Percentiles rank a stretch among this genome's conserved stretches.
Conservation (phyloP, 208 protist species). For the Herpetomonas muscarum region DNA sequence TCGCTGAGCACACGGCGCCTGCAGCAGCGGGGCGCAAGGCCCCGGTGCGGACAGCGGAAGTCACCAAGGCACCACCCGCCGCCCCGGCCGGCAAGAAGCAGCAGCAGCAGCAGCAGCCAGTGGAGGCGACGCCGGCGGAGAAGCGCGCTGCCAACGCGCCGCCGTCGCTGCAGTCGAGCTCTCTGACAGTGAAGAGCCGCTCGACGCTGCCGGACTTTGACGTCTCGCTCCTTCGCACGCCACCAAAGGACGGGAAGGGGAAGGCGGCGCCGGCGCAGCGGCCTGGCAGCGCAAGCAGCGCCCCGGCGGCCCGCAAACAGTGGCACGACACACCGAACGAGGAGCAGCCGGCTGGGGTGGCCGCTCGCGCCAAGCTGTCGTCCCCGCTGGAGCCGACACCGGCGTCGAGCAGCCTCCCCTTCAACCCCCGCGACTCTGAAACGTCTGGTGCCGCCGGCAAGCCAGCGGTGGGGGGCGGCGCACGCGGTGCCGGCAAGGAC, state of each 20-base stretch:
- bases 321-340: constrained; percentile 9
- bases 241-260: constrained; percentile 1
- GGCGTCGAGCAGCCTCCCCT: neutral
- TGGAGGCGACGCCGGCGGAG: neutral
- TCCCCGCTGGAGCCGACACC: neutral
- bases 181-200: neutral
- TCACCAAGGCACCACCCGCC: no score
- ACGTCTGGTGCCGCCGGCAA: no score
- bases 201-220: neutral
- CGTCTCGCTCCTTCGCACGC: constrained; percentile 4
- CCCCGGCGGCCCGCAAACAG: neutral
- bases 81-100: no score
- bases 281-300: neutral
- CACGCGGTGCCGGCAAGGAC: constrained; percentile 1
- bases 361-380: constrained; percentile 3
- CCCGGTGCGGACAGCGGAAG: no score
- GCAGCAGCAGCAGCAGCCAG: no score
- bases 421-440: no score
- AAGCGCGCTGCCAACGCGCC: neutral
- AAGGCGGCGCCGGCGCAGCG: neutral
- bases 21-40: no score
- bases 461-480: constrained; percentile 9
- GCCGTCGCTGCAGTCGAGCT: neutral
- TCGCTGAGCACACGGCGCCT: no score
- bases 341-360: constrained; percentile 14